Base-by-base conservation (phyloP, 225 moss, liverwort and hornwort species). In the Lunularia cruciata region DNA sequence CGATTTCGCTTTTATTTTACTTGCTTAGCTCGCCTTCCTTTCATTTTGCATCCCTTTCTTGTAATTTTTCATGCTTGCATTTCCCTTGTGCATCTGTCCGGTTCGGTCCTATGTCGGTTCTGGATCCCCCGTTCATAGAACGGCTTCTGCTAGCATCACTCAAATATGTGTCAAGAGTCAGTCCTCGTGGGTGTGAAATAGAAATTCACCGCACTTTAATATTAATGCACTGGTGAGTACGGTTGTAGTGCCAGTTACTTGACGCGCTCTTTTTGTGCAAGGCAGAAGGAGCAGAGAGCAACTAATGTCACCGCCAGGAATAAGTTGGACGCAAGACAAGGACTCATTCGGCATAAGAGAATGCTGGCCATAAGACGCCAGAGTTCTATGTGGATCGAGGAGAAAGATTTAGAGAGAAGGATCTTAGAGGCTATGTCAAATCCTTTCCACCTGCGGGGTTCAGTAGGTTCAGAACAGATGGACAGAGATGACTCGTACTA, bases 361-460 rank as follows among this genome's bases (percentile, higher is more conserved):
- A 90, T 83, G 68, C 79, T 81, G 72, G 40, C 47, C 20, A 47
- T 92, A 57, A 88, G 90, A 30, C 88, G 87, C 68, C 88, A 92
- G 75, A 96, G 95, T 49, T 84, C 95, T 12, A 73, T 79, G 83
- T 96, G 95, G 95, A 87, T 96, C 72, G 92, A 96, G 69, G 84
- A 86, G 76, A 92, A 88, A 60, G 88, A 96, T 69, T 61, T 96
- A 39, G 92, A 96, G 77, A 88, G 95, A 56, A 88, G 95, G 71
- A 89, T 90, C 72, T 47, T 92, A 56, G 95, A 92, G 78, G 95
- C 95, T 49, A 80, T 96, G 65, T 86, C 88, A 37, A 88, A 96
- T 78, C 95, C 95, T 16, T 90, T 81, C 75, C 88, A 86, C 68
- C 73, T 96, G 67, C 85, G 89, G 62, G 93, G 95, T 34, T 92